phyloP scores from a whole-genome alignment of 148 eudicot genomes.

The Hydrangea macrophylla region DNA sequence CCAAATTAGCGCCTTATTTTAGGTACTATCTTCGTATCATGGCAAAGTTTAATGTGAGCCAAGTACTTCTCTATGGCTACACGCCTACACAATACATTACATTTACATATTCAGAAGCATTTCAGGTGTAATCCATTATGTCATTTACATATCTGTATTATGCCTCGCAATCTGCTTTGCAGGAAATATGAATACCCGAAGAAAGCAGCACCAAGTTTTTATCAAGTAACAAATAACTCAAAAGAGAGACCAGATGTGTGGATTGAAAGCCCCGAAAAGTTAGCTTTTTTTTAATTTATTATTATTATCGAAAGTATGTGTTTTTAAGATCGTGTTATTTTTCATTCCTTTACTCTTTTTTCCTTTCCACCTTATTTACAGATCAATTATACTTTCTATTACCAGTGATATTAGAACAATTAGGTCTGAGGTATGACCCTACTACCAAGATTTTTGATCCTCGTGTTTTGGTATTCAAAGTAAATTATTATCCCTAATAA shows the following conservation, averaged over 20 bases:
- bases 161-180: slow-evolving; percentile 5
- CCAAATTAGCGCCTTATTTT: slow-evolving; percentile 79
- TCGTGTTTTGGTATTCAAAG: not conserved
- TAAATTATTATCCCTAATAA: no score
- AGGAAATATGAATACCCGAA: slow-evolving; percentile 80
- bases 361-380: slow-evolving; percentile 12
- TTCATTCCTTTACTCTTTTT: slow-evolving; percentile 18
- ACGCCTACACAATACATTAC: not conserved
- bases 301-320: slow-evolving; percentile 1
- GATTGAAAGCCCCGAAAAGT: slow-evolving; percentile 97
- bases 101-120: not conserved
- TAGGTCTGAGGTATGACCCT: slow-evolving; percentile 53
- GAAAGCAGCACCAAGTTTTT: slow-evolving; percentile 77
- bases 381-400: slow-evolving; percentile 77
- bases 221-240: slow-evolving; percentile 86
- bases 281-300: slow-evolving; percentile 20
- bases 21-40: slow-evolving; percentile 30
- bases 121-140: not conserved
- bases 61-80: not conserved
- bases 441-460: not conserved
- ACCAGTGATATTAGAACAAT: slow-evolving; percentile 93
- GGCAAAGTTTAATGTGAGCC: not conserved
- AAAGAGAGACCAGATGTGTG: slow-evolving; percentile 98
- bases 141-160: not conserved
- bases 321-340: not conserved